Percentiles rank a stretch among this genome's conserved stretches.
phyloP scores from a whole-genome alignment of 805 yeast genomes.

The Scheffersomyces amazonensis region DNA sequence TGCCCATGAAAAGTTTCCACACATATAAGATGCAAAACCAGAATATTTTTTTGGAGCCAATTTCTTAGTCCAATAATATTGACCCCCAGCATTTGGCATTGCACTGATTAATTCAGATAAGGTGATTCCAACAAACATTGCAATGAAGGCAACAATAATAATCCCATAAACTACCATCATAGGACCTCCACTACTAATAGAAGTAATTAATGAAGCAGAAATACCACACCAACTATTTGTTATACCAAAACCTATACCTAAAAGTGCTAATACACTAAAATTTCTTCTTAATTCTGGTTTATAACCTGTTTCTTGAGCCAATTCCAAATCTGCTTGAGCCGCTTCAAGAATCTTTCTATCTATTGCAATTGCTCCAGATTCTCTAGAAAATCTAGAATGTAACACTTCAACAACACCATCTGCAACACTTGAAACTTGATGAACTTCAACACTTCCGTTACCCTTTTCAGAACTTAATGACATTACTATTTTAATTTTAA shows the following conservation, averaged over 20 bases:
- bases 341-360: constrained; percentile 8
- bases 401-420: not conserved
- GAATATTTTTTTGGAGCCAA: constrained; percentile 50
- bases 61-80: constrained; percentile 56
- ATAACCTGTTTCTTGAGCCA: constrained; percentile 29
- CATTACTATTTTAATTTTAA: no score
- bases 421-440: not conserved
- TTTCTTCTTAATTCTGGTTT: constrained; percentile 22
- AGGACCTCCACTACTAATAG: constrained; percentile 59
- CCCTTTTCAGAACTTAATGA: not conserved
- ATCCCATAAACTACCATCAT: constrained; percentile 56
- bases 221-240: constrained; percentile 64
- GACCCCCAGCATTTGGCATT: constrained; percentile 58
- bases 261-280: constrained; percentile 44
- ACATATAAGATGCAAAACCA: constrained; percentile 50
- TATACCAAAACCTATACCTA: constrained; percentile 60
- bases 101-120: constrained; percentile 53
- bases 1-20: constrained; percentile 61
- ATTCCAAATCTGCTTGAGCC: constrained; percentile 18
- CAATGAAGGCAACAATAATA: constrained; percentile 45
- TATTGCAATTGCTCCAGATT: constrained; percentile 2
- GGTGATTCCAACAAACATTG: constrained; percentile 47
- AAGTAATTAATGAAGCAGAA: constrained; percentile 52
- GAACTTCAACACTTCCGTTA: not conserved
- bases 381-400: not conserved